Evolutionary conservation across 441 rosid species (phyloP), one percentile per base, ranked within the genome.

Genomic region (Pelargonium citronellum): DNA sequence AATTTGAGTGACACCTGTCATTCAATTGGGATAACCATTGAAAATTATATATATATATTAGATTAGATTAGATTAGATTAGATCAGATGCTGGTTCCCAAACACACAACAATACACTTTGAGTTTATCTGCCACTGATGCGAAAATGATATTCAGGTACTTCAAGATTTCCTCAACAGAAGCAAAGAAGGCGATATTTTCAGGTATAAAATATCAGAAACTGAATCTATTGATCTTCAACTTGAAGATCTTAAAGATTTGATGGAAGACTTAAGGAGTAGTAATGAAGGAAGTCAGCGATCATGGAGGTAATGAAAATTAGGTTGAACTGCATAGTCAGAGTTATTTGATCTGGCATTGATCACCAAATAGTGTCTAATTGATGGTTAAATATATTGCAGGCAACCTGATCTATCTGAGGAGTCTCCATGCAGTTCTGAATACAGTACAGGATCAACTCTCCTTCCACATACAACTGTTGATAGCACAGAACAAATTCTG

Each of bases 341-440:
- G 66, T 16, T 3, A 63, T 51, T 51, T 51, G 19, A 49, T 53
- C 44, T 72, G 30, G 71, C 62, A 71, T 44, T 69, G 1, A 77
- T 61, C 63, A 44, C 62, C 75, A 55, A 17, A 9, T 39, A 55
- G 46, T 77, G 43, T 63, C 68, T 72, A 61, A 77, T 64, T 44
- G n/a, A 49, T 61, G 20, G 49, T 76, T 60, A 67, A 70, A 0
- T 55, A 74, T 68, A 63, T 76, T 78, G 77, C 57, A 91, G 98
- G 92, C 96, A 87, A 81, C 96, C 92, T 63, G 91, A 78, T 82
- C 85, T 88, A 17, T 85, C 87, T 57, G 93, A 87, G 80, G 92
- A 75, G 46, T 91, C 99, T 78, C 91, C 97, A 65, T 90, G 87
- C 75, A 91, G 96, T 78, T 95, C 99, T 62, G 95, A 87, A 27